These are phyloP conservation scores for Coemansia umbellata DNA, from an alignment of 192 early-diverging fungal genomes.

Conservation along the genomic window DNA sequence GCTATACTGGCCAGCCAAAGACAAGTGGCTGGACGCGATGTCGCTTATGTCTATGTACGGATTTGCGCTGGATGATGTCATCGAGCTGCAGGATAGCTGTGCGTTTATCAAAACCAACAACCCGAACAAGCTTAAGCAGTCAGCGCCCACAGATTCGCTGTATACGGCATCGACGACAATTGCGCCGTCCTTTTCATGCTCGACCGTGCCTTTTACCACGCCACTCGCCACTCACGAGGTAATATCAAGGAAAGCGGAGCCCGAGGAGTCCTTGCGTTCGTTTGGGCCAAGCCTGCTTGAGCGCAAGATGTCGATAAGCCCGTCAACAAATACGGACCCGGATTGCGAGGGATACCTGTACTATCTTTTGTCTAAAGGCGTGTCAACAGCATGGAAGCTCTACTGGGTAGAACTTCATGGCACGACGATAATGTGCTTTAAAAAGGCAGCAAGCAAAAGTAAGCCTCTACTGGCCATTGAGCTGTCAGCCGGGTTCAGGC, in stretches of 20 bases:
- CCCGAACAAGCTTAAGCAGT: not conserved
- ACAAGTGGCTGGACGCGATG: slow-evolving; percentile 39
- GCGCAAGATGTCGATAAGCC: not conserved
- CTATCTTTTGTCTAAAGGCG: slow-evolving; percentile 29
- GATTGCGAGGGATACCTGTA: slow-evolving; percentile 40
- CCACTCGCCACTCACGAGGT: too few relatives aligned
- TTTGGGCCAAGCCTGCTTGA: not conserved
- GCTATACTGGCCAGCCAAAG: slow-evolving; percentile 38
- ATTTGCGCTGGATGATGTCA: slow-evolving; percentile 17
- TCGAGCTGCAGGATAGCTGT: slow-evolving; percentile 42
- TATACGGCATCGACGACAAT: too few relatives aligned
- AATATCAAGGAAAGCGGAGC: not conserved
- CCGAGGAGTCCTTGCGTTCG: slow-evolving; percentile 2
- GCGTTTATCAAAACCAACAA: slow-evolving; percentile 17
- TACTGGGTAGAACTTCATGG: slow-evolving; percentile 44
- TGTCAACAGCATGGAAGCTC: slow-evolving; percentile 31
- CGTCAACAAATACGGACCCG: not conserved
- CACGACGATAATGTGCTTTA: slow-evolving; percentile 14
- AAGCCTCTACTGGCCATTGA: slow-evolving; percentile 10
- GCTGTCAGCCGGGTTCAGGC: slow-evolving; percentile 20
- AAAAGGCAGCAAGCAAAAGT: not conserved
- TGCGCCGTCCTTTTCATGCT: too few relatives aligned
- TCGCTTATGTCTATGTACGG: slow-evolving; percentile 20
- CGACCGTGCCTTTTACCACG: too few relatives aligned
- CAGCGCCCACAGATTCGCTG: too few relatives aligned